Evolutionary conservation across 345 rosid species (phyloP).

Genomic region (Cochlearia excelsa): DNA sequence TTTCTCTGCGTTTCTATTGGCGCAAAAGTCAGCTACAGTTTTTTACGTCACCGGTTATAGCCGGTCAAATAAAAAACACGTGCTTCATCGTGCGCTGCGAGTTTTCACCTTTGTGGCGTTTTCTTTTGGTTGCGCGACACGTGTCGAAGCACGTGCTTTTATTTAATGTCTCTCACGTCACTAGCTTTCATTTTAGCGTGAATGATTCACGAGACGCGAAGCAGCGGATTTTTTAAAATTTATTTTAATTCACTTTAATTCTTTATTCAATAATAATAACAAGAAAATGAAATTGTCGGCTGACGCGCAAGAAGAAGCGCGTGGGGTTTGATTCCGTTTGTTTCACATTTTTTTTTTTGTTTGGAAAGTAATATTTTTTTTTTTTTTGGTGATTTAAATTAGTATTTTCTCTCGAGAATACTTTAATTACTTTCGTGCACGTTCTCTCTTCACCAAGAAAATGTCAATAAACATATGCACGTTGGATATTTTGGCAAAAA

Average conservation of each 20-base stretch:
- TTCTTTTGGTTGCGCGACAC: constrained; percentile 16
- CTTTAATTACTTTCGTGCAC: constrained; percentile 26
- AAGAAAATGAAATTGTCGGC: constrained; percentile 6
- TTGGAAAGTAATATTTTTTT: neutral
- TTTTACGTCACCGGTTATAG: constrained; percentile 28
- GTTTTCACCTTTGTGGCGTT: constrained; percentile 15
- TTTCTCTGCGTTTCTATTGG: constrained; percentile 22
- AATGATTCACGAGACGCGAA: constrained; percentile 32
- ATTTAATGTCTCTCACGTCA: constrained; percentile 17
- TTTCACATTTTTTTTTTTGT: no score
- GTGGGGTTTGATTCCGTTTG: no score
- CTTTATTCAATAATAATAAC: neutral
- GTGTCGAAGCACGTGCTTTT: constrained; percentile 23
- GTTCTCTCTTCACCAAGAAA: constrained; percentile 27
- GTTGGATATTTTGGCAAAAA: neutral
- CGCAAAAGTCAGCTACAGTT: constrained; percentile 19
- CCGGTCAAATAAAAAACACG: constrained; percentile 39
- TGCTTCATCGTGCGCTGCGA: constrained; percentile 26
- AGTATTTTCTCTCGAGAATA: neutral
- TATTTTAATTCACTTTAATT: neutral
- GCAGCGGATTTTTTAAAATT: neutral
- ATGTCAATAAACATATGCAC: constrained; percentile 14
- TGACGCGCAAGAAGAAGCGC: no score
- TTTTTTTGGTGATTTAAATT: neutral
- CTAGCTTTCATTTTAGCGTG: constrained; percentile 23